These are phyloP conservation scores for Pyrenophora seminiperda DNA, from an alignment of 2,329 filamentous ascomycete species.

Conservation along the genomic window DNA sequence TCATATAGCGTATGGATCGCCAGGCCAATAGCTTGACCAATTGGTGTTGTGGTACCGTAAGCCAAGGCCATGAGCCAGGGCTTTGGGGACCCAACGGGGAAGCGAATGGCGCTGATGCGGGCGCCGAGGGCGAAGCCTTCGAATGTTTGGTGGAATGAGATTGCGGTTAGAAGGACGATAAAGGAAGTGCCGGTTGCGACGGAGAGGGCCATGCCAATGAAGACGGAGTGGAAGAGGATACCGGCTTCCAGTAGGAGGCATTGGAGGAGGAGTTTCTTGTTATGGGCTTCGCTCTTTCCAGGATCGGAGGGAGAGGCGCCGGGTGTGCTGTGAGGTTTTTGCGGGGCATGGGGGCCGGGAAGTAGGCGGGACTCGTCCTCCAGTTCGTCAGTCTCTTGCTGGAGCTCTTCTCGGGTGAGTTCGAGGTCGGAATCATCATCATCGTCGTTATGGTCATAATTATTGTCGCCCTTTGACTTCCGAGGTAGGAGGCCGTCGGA, in stretches of 20 bases:
- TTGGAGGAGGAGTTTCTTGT: conserved; percentile 69
- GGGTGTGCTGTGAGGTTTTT: conserved; percentile 18
- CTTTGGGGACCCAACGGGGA: conserved; percentile 71
- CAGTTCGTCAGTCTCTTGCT: conserved; percentile 28
- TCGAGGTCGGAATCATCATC: conserved; percentile 45
- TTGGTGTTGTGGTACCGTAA: conserved; percentile 63
- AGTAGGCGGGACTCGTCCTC: conserved; percentile 44
- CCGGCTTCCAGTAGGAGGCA: conserved; percentile 77
- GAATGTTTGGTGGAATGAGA: conserved; percentile 74
- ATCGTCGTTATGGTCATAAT: conserved; percentile 33
- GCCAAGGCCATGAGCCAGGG: conserved; percentile 74
- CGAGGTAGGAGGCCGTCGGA: conserved; percentile 11
- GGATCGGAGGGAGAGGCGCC: conserved; percentile 22
- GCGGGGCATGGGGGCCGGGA: conserved; percentile 28
- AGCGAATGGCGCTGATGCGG: conserved; percentile 71
- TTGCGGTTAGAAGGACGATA: conserved; percentile 69
- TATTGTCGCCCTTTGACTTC: conserved; percentile 23
- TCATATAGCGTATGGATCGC: conserved; percentile 58
- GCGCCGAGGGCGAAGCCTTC: conserved; percentile 72
- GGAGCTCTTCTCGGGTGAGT: conserved; percentile 44
- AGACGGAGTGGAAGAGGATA: conserved; percentile 79
- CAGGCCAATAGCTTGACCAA: conserved; percentile 57
- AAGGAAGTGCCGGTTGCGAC: conserved; percentile 70
- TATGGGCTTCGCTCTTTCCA: conserved; percentile 52
- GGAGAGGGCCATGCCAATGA: conserved; percentile 74